Evolutionary conservation across 2,329 filamentous ascomycete species (phyloP), one percentile per base, ranked within the genome.

Genomic region (Exophiala sideris): DNA sequence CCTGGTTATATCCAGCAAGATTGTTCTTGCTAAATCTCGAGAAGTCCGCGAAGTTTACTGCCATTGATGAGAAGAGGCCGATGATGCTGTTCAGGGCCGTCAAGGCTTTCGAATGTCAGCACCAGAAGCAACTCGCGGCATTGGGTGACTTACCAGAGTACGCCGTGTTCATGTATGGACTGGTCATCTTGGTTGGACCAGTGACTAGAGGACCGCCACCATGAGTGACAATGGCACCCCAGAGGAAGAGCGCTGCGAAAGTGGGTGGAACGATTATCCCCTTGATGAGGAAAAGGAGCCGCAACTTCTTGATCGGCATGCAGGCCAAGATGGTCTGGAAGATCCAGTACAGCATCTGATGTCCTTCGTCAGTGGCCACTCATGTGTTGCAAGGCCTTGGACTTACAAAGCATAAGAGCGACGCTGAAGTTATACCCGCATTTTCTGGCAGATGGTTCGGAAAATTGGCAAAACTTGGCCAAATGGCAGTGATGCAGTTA

Each of bases 21-120:
- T 64, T 67, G 45, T 73, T 71, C 62, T 73, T 75, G 42, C 66
- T 72, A 58, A 74, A 74, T 1, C 72, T 66, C 12, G 69, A 70
- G 50, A 74, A 73, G 64, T 74, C 72, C 5, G 76, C 71, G 65
- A 79, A 79, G 62, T 80, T 80, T 51, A 79, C 73, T 1, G 76
- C 76, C 54, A 77, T 69, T 20, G 73, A 76, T 10, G 69, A 72
- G 65, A 77, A 79, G 8, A 77, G 71, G 14, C 77, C 76, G 18
- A 76, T 78, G 32, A 79, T 76, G 11, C 71, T 73, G 38, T 75
- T 77, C 49, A 77, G 64, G 2, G 71, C 72, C 2, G 74, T 72
- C 16, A 77, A 59, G 12, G 68, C 70, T 11, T 20, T 10, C 5
- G 2, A 12, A 38, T 35, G 35, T 38, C 35, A 38, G 35, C 10